phyloP scores from a whole-genome alignment of 108 stramenopile species.

The Nitzschia palea region DNA sequence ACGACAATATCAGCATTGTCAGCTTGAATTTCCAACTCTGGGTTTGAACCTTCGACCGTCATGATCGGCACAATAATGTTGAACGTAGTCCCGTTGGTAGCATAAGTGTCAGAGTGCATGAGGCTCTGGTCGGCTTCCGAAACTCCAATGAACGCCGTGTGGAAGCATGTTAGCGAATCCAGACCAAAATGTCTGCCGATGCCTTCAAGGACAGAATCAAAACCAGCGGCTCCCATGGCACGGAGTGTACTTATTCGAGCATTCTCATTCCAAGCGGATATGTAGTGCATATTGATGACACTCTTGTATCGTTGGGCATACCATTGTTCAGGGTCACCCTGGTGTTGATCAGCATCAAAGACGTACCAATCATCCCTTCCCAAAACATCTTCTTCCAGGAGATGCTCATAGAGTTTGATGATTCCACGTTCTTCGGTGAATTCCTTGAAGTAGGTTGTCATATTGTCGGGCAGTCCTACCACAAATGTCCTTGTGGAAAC shows the following conservation, averaged over 20 bases:
- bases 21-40: slow-evolving; percentile 55
- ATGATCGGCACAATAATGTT: slow-evolving; percentile 64
- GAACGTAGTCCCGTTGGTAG: slow-evolving; percentile 48
- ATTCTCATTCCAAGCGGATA: slow-evolving; percentile 47
- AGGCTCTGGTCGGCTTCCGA: slow-evolving; percentile 45
- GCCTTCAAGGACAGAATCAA: slow-evolving; percentile 54
- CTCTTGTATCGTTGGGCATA: slow-evolving; percentile 45
- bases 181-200: slow-evolving; percentile 56
- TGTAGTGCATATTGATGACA: slow-evolving; percentile 73
- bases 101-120: slow-evolving; percentile 61
- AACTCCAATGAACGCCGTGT: slow-evolving; percentile 63
- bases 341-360: slow-evolving; percentile 20
- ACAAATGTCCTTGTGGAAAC: slow-evolving; percentile 40
- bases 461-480: slow-evolving; percentile 29
- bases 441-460: slow-evolving; percentile 30
- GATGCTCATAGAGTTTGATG: slow-evolving; percentile 30
- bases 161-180: slow-evolving; percentile 54
- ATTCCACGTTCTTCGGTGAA: slow-evolving; percentile 48
- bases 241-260: slow-evolving; percentile 49
- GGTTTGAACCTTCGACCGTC: slow-evolving; percentile 45
- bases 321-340: slow-evolving; percentile 45
- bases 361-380: slow-evolving; percentile 37
- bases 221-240: slow-evolving; percentile 57
- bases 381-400: slow-evolving; percentile 13
- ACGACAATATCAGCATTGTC: slow-evolving; percentile 52